Base-by-base conservation (phyloP, 1,139 yeast species). In the Geotrichum aggregatum region DNA sequence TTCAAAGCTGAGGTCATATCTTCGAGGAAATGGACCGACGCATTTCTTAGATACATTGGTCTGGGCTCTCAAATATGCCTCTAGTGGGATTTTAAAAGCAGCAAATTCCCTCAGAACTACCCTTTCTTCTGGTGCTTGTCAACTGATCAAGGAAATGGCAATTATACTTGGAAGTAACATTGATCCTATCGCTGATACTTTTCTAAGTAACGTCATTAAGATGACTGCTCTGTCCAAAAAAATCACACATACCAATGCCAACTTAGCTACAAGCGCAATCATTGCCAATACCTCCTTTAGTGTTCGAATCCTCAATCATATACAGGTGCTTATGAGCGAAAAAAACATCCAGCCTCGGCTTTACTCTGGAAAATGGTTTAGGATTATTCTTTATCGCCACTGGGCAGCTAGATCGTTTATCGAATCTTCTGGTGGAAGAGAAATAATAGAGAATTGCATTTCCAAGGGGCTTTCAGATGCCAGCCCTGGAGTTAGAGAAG, bases 21-120 rank as follows among this genome's bases (percentile, higher is more conserved):
- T 87, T 2, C 71, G 89, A 40, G 91, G 91, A 1, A 80, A 83
- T 61, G 69, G 74, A 0, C 65, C 69, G 10, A 52, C 53, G 0
- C 74, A 75, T 0, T 77, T 66, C 57, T 72, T 73, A 0, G 72
- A 71, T 0, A 78, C 74, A 3, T 67, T 84, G 40, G 62, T 78
- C 0, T 60, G 70, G 22, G 68, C 72, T 24, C 56, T 84, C n/a
- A 74, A 71, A 50, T 64, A 64, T 1, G 58, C 82, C 30, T 66
- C 78, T 1, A 88, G 81, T n/a, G 82, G 84, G 8, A 77, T 91
- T 1, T 71, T 78, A 52, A 89, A 87, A 59, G 82, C 89, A 0
- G 73, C 83, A 1, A 63, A 75, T 4, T 88, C 98, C 0, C 72
- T 92, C 52, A 75, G 99, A 63, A 92, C 99, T 0, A 86, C 96